A percentile compares a stretch with the other conserved stretches of the same genome.
Conservation (phyloP, 2,329 filamentous ascomycete genomes). For the Apiospora arundinis region DNA sequence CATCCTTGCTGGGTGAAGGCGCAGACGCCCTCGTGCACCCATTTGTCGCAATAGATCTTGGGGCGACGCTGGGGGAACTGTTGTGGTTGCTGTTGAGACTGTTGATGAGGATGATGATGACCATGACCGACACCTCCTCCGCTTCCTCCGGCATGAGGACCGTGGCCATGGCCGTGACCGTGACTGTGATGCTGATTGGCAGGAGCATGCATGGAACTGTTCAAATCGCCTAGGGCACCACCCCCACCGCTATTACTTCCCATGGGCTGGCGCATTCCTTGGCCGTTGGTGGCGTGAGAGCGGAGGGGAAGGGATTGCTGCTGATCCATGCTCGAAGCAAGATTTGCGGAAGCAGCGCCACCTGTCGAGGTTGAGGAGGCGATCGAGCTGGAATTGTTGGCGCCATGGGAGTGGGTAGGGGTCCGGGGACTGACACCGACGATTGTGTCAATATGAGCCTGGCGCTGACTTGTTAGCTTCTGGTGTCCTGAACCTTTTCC, state of each 20-base stretch:
- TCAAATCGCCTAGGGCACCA: background rate
- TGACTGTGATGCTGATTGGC: background rate
- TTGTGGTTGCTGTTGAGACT: constrained; percentile 16
- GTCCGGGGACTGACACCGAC: constrained; percentile 41
- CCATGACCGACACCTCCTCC: background rate
- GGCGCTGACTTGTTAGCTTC: constrained; percentile 21
- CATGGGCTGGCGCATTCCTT: constrained; percentile 15
- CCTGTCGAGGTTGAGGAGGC: background rate
- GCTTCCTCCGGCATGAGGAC: background rate
- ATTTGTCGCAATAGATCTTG: constrained; percentile 88
- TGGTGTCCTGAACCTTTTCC: background rate
- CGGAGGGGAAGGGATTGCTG: background rate
- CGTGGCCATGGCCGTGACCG: background rate
- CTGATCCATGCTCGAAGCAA: background rate
- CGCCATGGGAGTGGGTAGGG: constrained; percentile 26
- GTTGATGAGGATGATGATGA: background rate
- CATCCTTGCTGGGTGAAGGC: constrained; percentile 87
- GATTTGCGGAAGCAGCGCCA: background rate
- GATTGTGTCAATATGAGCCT: constrained; percentile 48
- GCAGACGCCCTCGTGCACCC: constrained; percentile 86
- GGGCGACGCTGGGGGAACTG: constrained; percentile 34
- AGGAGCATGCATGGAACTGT: constrained; percentile 9
- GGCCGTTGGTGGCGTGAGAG: background rate
- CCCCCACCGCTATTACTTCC: background rate
- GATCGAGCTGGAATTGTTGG: background rate